Evolutionary conservation across 2,329 filamentous ascomycete genomes (phyloP).

Genomic region (Fusarium coffeatum): DNA sequence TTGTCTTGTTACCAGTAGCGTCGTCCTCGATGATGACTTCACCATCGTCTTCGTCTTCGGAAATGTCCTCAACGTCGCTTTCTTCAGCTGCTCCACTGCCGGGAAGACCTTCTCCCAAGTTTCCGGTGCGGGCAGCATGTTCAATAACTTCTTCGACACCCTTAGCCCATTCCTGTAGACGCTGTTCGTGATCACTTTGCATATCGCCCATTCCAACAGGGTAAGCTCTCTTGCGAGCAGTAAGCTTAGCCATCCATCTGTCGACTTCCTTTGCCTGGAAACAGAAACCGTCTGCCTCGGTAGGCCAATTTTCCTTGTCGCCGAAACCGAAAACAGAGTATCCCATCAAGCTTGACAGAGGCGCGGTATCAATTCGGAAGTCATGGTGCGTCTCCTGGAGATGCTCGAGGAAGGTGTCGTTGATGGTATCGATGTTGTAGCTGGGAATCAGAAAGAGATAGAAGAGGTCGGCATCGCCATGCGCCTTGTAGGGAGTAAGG

Average conservation of each 20-base stretch:
- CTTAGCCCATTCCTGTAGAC: slow-evolving; percentile 80
- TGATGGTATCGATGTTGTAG: slow-evolving; percentile 94
- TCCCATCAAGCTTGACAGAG: slow-evolving; percentile 79
- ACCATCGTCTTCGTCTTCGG: slow-evolving; percentile 68
- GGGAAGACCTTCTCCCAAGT: slow-evolving; percentile 72
- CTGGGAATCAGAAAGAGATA: slow-evolving; percentile 89
- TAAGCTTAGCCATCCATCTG: slow-evolving; percentile 97
- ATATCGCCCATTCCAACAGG: slow-evolving; percentile 90
- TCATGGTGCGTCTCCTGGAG: slow-evolving; percentile 94
- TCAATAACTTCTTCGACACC: slow-evolving; percentile 79
- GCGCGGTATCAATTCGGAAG: slow-evolving; percentile 92
- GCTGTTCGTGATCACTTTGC: slow-evolving; percentile 75
- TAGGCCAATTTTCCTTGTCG: slow-evolving; percentile 91
- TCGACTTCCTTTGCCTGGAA: slow-evolving; percentile 92
- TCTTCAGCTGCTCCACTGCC: slow-evolving; percentile 87
- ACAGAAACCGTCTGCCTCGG: slow-evolving; percentile 90
- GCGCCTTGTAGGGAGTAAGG: slow-evolving; percentile 75
- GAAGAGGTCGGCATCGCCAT: slow-evolving; percentile 71
- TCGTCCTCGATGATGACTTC: slow-evolving; percentile 60
- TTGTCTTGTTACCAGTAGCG: slow-evolving; percentile 54
- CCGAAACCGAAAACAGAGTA: slow-evolving; percentile 96
- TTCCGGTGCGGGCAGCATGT: slow-evolving; percentile 70
- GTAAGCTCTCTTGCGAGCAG: slow-evolving; percentile 84
- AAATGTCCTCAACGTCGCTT: slow-evolving; percentile 80
- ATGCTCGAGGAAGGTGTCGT: slow-evolving; percentile 88